Evolutionary conservation across 2,329 filamentous ascomycete genomes (phyloP), one percentile per base, ranked within the genome.

Genomic region (Dendryphion nanum): DNA sequence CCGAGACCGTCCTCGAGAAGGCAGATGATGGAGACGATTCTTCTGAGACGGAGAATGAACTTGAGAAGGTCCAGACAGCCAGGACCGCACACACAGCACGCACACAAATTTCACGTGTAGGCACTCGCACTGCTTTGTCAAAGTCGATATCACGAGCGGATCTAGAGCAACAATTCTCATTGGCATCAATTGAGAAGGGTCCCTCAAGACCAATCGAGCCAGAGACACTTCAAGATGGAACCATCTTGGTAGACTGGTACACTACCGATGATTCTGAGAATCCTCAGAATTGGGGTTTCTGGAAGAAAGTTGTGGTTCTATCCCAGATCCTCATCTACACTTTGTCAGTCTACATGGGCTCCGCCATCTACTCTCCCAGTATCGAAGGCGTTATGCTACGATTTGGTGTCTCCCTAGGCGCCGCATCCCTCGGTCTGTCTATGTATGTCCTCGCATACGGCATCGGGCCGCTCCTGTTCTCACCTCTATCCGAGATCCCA

Each of bases 401-500:
- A 14, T 84, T 82, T 46, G 69, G 70, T 19, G 74, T 83, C 28
- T 68, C 68, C 16, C 58, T 70, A 19, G 66, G 75, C 7, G 68
- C 73, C 7, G 76, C 78, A 2, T 74, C 75, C 0, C 67, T 84
- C 0, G 79, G 79, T 0, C 68, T 85, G 4, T 73, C 79, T 0
- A 71, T 85, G 41, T 85, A 83, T 52, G 80, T 85, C 1, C 64
- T 83, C 0, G 81, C 78, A 1, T 70, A 71, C 44, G 81, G 82
- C 10, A 63, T 81, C 13, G 83, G 82, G 0, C 82, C 83, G 1
- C 62, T 86, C 18, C 44, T 87, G 17, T 86, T 79, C 64, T 80
- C 79, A 0, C 84, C 84, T 0, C 62, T 87, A 29, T 77, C 73
- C 33, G 84, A 88, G 63, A 78, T 87, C 16, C 81, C 83, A 0